These are phyloP conservation scores for thale cress (Arabidopsis thaliana) DNA, from an alignment of 345 rosid genomes.

Conservation along the genomic window DNA sequence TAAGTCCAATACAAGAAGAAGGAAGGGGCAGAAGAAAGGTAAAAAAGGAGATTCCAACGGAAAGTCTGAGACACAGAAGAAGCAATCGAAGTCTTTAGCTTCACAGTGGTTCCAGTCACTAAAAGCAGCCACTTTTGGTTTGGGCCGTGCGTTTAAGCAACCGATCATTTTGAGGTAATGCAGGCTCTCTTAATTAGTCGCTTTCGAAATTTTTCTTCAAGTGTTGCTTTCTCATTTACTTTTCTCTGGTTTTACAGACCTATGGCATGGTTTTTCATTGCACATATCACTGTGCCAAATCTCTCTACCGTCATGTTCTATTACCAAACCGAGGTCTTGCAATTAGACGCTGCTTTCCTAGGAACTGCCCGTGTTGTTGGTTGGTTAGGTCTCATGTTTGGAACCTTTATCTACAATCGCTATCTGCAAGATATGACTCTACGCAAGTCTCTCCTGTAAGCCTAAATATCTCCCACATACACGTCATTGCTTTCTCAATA, in stretches of 20 bases:
- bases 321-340: conserved; percentile 89
- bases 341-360: conserved; percentile 83
- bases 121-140: conserved; percentile 66
- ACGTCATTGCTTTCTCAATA: neutral
- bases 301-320: conserved; percentile 94
- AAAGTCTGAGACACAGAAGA: conserved; percentile 42
- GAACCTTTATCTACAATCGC: conserved; percentile 74
- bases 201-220: conserved; percentile 26
- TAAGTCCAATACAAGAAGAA: conserved; percentile 68
- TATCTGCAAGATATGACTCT: conserved; percentile 80
- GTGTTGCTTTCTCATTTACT: conserved; percentile 34
- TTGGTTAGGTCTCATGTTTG: conserved; percentile 95
- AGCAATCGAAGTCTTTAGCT: conserved; percentile 47
- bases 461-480: conserved; percentile 10
- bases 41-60: conserved; percentile 39
- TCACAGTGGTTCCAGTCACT: conserved; percentile 65
- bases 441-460: conserved; percentile 79
- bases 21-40: conserved; percentile 66
- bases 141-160: conserved; percentile 73
- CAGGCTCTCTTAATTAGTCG: neutral
- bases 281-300: conserved; percentile 85
- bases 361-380: conserved; percentile 91
- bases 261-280: conserved; percentile 97
- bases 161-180: conserved; percentile 82
- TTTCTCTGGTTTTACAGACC: conserved; percentile 60